Percentiles rank a stretch among this genome's conserved stretches.
These are phyloP conservation scores for Candida ortonii DNA, from an alignment of 805 yeast species.

Conservation along the genomic window DNA sequence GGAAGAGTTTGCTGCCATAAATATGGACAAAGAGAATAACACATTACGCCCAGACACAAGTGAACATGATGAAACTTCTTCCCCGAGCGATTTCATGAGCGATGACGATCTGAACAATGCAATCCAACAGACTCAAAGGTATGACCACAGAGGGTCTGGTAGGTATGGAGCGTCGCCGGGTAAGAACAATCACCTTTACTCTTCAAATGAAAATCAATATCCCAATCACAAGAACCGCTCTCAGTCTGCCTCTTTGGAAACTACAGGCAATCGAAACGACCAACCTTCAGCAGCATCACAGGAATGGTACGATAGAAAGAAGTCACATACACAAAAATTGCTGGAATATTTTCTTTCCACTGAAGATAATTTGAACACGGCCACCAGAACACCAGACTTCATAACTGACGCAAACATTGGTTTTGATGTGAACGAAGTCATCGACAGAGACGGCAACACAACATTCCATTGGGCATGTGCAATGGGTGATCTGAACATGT, in stretches of 20 bases:
- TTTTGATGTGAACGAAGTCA: constrained; percentile 70
- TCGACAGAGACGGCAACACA: constrained; percentile 93
- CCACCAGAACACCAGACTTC: constrained; percentile 55
- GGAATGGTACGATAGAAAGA: constrained; percentile 30
- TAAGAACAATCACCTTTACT: no score
- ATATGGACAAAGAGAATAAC: background rate
- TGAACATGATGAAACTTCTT: constrained; percentile 35
- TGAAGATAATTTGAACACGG: constrained; percentile 42
- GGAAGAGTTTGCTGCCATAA: constrained; percentile 9
- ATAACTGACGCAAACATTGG: constrained; percentile 60
- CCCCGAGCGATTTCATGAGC: constrained; percentile 54
- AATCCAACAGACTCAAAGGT: constrained; percentile 23
- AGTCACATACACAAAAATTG: constrained; percentile 44
- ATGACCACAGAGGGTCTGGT: constrained; percentile 10
- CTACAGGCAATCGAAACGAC: constrained; percentile 1
- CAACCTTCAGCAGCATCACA: constrained; percentile 5
- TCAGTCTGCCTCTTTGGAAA: no score
- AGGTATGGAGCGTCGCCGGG: no score
- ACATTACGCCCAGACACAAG: constrained; percentile 1
- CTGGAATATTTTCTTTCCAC: constrained; percentile 55
- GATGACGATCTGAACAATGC: constrained; percentile 51
- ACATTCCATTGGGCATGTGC: constrained; percentile 98
- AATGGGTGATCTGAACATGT: constrained; percentile 79
- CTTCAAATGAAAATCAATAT: no score
- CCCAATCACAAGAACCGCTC: no score